Evolutionary conservation across 2,329 filamentous ascomycete genomes (phyloP).

Genomic region (Sporothrix variecibatus): DNA sequence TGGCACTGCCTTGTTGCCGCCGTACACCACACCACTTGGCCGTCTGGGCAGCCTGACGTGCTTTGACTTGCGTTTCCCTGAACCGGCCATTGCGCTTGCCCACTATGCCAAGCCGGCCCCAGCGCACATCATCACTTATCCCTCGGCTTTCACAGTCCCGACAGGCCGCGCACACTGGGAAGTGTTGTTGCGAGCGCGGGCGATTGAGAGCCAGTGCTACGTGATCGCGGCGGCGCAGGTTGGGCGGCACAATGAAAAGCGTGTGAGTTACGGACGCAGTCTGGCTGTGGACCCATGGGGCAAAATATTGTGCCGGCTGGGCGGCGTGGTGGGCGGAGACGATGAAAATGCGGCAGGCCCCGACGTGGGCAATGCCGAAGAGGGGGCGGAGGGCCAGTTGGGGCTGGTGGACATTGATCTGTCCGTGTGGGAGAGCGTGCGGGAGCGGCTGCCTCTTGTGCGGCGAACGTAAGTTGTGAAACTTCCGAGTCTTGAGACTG

Average conservation of each 20-base stretch:
- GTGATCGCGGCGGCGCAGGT: constrained; percentile 84
- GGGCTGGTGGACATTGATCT: constrained; percentile 59
- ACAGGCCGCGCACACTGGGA: constrained; percentile 90
- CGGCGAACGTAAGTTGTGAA: constrained; percentile 53
- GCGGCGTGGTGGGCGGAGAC: constrained; percentile 51
- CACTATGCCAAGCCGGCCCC: constrained; percentile 37
- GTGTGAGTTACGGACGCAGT: constrained; percentile 81
- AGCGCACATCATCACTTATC: constrained; percentile 80
- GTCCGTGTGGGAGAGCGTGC: constrained; percentile 49
- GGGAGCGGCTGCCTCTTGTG: constrained; percentile 55
- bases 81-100: constrained; percentile 68
- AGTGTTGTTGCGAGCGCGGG: constrained; percentile 72
- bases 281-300: constrained; percentile 90
- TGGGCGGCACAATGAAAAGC: constrained; percentile 61
- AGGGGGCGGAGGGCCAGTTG: constrained; percentile 48
- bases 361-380: constrained; percentile 33
- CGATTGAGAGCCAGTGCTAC: constrained; percentile 87
- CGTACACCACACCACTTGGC: constrained; percentile 73
- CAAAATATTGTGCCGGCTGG: constrained; percentile 65
- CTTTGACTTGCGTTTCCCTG: constrained; percentile 86
- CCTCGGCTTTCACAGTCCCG: constrained; percentile 84
- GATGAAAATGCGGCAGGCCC: constrained; percentile 36
- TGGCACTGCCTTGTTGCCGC: constrained; percentile 48
- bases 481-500: not conserved
- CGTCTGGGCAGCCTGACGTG: constrained; percentile 80